Percentiles rank a stretch among this genome's conserved stretches.
These are phyloP conservation scores for Microcera coccophila DNA, from an alignment of 2,329 filamentous ascomycete genomes.

Conservation along the genomic window DNA sequence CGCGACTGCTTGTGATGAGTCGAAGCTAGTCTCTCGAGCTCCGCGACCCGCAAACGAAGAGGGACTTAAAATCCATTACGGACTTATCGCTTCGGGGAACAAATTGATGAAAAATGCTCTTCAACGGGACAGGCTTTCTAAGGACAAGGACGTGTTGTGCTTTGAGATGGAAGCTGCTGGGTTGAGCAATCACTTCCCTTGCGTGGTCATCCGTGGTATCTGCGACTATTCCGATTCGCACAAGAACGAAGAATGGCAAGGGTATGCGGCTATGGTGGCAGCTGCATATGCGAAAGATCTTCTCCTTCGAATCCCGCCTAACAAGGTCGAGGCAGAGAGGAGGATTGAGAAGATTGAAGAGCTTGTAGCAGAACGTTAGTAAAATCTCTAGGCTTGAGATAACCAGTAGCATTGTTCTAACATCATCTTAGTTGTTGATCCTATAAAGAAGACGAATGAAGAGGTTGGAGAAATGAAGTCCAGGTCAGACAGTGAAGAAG, in stretches of 20 bases:
- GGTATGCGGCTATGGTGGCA: slow-evolving; percentile 24
- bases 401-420: not conserved
- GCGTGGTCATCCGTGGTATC: slow-evolving; percentile 31
- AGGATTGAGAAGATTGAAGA: not conserved
- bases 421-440: not conserved
- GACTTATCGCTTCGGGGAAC: slow-evolving; percentile 11
- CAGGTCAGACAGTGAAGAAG: too few species aligned
- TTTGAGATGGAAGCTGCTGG: slow-evolving; percentile 1
- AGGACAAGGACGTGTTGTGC: slow-evolving; percentile 7
- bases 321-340: not conserved
- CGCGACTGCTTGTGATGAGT: not conserved
- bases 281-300: slow-evolving; percentile 26
- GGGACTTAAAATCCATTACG: slow-evolving; percentile 9
- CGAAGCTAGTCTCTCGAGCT: not conserved
- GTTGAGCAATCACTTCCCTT: slow-evolving; percentile 20
- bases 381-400: not conserved
- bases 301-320: slow-evolving; percentile 2
- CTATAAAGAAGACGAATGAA: not conserved
- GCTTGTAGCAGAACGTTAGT: not conserved
- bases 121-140: slow-evolving; percentile 6
- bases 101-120: slow-evolving; percentile 16
- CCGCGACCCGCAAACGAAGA: not conserved
- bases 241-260: slow-evolving; percentile 28
- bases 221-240: too few species aligned
- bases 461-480: not conserved